Base-by-base conservation (phyloP, 2,329 filamentous ascomycete genomes). In the Aspergillus aculeatinus region DNA sequence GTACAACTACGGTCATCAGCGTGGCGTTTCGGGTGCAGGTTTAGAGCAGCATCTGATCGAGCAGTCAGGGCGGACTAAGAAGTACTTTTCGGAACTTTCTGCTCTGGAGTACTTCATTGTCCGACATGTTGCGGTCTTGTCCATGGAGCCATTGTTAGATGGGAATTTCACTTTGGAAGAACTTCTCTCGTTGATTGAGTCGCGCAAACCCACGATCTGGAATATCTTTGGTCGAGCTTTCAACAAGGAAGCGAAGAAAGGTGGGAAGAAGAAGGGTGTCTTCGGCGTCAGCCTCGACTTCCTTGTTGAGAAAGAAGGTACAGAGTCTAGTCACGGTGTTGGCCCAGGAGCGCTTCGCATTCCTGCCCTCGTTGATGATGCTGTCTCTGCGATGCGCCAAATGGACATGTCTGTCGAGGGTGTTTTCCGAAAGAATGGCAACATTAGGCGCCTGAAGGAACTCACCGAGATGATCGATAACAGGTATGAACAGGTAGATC, bases 321-420 rank as follows among this genome's bases (percentile, higher is more conserved):
- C 95, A 47, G 95, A 99, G 72, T 98, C 93, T n/a, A 98, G 93
- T 1, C 92, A 98, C 73, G 95, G 95, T 39, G 91, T 99, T 62
- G 95, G 95, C 0, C 93, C 95, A 11, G 94, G 93, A 19, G 89
- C 92, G 14, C 82, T 99, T 59, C 89, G 92, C 56, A 91, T 99
- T 48, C 95, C 95, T 2, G 90, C 92, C n/a, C 83, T 99, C 55
- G 85, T 99, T n/a, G 94, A 98, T 70, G 94, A 97, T 73, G 88
- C 94, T 52, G 89, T 99, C 42, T 90, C 91, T 4, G 92, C 93
- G 12, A 96, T 99, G 91, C 88, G 93, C 68, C 95, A 94, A 77
- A 98, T 99, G 92, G 95, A 99, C 75, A 92, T 99, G 80, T 98
- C 94, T 1, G 92, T 99, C 1, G 95, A 99, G 76, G 95, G 95